Base-by-base conservation (phyloP, 176 grass and related monocot species). In the Lolium perenne region DNA sequence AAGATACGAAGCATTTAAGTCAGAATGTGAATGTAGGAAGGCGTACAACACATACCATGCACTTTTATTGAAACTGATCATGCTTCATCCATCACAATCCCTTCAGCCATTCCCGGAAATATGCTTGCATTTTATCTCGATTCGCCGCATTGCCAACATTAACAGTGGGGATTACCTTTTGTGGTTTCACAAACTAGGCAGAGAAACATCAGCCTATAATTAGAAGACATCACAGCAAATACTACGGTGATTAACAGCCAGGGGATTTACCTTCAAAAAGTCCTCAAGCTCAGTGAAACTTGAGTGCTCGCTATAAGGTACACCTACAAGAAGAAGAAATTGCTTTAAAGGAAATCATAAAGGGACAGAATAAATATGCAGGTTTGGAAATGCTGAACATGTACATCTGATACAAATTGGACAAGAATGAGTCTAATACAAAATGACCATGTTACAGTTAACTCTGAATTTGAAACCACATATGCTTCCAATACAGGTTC, bases 301-400 rank as follows among this genome's bases (percentile, higher is more conserved):
- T 78, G 93, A 95, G 84, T 95, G 93, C 55, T 95, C 88, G 0
- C 93, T 95, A 78, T 95, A 95, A 86, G 93, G 93, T 46, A 93
- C 92, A 83, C 94, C 94, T 90, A 82, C 71, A 91, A 86, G 76
- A 43, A 41, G 40, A 62, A 90, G 25, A 78, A 82, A 79, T 48
- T 63, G 83, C 53, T 72, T 67, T 85, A 2, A 84, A 85, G 61
- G 68, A 72, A 69, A 78, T 51, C 65, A 48, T 49, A 64, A 64
- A 6, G 38, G 40, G 49, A 38, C 0, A 2, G n/a, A 72, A 55
- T 45, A 14, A 47, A 10, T 35, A 54, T 32, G 2, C 9, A 21
- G 67, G 7, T 61, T 81, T 82, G 25, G 20, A 85, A 80, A 18
- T 65, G 21, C 3, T 20, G 0, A 74, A 50, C 87, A 78, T 53